Evolutionary conservation across 2,329 filamentous ascomycete genomes (phyloP).

Genomic region (Xylariaceae sp.): DNA sequence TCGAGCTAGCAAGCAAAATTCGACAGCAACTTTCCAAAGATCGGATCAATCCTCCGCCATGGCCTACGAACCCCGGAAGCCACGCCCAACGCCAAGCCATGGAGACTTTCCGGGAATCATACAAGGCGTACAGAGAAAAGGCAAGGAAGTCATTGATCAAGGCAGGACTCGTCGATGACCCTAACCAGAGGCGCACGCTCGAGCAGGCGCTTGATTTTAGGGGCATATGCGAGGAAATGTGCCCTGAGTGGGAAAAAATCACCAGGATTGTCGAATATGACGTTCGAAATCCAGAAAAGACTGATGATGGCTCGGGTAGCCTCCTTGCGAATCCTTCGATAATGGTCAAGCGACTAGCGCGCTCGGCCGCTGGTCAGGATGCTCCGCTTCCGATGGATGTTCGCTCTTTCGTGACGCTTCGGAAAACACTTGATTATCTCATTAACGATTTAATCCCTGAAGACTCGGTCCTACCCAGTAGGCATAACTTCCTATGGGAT

Average conservation of each 20-base stretch:
- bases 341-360: conserved; percentile 64
- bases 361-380: conserved; percentile 64
- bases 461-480: conserved; percentile 48
- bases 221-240: conserved; percentile 65
- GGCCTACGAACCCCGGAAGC: conserved; percentile 52
- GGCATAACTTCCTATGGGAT: conserved; percentile 64
- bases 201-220: conserved; percentile 62
- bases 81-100: conserved; percentile 46
- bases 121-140: conserved; percentile 52
- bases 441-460: conserved; percentile 53
- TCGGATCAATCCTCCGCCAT: conserved; percentile 48
- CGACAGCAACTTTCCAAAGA: conserved; percentile 50
- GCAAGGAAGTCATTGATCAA: conserved; percentile 54
- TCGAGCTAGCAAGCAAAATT: conserved; percentile 43
- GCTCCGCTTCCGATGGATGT: conserved; percentile 64
- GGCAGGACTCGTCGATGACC: conserved; percentile 59
- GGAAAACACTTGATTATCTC: conserved; percentile 58
- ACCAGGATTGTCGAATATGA: conserved; percentile 58
- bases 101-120: conserved; percentile 50
- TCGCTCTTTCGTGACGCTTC: conserved; percentile 53
- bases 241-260: conserved; percentile 61
- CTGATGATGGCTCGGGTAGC: conserved; percentile 35
- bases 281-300: conserved; percentile 52
- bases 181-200: conserved; percentile 56
- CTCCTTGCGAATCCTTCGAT: conserved; percentile 44